Conservation (phyloP, 176 grass and related monocot genomes). For the Oryza meyeriana region DNA sequence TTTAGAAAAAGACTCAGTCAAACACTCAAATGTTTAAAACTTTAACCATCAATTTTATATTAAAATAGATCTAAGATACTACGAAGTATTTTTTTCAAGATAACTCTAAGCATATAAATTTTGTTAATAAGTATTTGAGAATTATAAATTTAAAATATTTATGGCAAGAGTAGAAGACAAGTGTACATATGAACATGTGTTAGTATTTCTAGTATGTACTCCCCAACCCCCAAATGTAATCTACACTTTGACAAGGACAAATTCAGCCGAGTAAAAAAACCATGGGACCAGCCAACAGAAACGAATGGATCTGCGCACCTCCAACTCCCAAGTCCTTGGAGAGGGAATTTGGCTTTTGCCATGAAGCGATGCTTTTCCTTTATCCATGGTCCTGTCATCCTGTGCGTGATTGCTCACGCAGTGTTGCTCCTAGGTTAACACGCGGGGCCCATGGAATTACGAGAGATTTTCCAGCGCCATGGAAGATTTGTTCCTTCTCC, state of each 20-base stretch:
- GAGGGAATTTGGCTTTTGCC: slow-evolving; percentile 33
- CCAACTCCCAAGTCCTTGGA: slow-evolving; percentile 43
- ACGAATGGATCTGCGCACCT: slow-evolving; percentile 19
- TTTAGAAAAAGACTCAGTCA: too few species aligned
- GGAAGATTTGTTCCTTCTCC: slow-evolving; percentile 9
- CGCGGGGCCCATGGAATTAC: slow-evolving; percentile 21
- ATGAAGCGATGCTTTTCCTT: slow-evolving; percentile 4
- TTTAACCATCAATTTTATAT: too few species aligned
- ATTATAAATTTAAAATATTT: too few species aligned
- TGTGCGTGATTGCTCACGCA: not conserved
- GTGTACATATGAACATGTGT: too few species aligned
- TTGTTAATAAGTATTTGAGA: too few species aligned
- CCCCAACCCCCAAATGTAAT: too few species aligned
- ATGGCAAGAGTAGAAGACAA: too few species aligned
- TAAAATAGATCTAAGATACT: too few species aligned
- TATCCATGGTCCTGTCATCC: slow-evolving; percentile 6
- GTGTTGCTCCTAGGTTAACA: not conserved
- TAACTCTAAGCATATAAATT: too few species aligned
- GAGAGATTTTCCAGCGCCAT: not conserved
- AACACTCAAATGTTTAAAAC: too few species aligned
- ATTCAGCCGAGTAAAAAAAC: not conserved
- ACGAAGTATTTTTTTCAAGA: too few species aligned
- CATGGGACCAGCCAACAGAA: not conserved
- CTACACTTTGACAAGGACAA: not conserved
- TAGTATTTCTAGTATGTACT: too few species aligned